Evolutionary conservation across 257 asterid species (phyloP), one percentile per base, ranked within the genome.

Genomic region (Sherardia arvensis): DNA sequence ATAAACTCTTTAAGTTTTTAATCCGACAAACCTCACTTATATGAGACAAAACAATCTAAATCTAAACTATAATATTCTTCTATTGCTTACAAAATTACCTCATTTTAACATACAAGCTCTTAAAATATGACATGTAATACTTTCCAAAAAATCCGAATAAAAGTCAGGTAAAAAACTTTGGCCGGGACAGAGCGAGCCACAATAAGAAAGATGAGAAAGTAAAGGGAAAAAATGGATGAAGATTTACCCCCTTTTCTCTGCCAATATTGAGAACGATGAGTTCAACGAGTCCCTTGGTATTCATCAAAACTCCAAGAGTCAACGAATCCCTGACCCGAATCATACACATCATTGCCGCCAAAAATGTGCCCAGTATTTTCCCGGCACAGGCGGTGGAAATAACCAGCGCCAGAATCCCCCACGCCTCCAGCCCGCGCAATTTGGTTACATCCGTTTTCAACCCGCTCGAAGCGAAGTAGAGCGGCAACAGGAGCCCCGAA

Each of bases 261-360:
- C 93, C 93, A 68, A 82, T 78, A 29, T 86, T 80, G 20, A 84
- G 83, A 21, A 86, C 87, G 56, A 86, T 81, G 36, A 86, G 69
- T 71, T 83, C 95, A 66, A 84, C 95, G 73, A 86, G 53, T 20
- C 95, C 95, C 56, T 86, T 86, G 0, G 95, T 84, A 59, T 86
- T 86, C 95, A 86, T 86, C 75, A 84, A 62, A 34, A 86, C 69
- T 0, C 95, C 91, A 20, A 86, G 83, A 4, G 87, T 74, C 1
- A 86, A 3, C 14, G 89, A 70, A 54, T 87, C 90, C 62, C 85
- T 80, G 49, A 71, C 78, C 51, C 84, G 87, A 22, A 80, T 71
- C 77, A 3, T 75, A 21, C 80, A 84, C 65, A 80, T 21, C 77
- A 82, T 55, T 18, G 89, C 85, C 77, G 76, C 91, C 40, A 71